These are phyloP conservation scores for Diaporthe nobilis DNA, from an alignment of 2,329 filamentous ascomycete genomes.

Conservation along the genomic window DNA sequence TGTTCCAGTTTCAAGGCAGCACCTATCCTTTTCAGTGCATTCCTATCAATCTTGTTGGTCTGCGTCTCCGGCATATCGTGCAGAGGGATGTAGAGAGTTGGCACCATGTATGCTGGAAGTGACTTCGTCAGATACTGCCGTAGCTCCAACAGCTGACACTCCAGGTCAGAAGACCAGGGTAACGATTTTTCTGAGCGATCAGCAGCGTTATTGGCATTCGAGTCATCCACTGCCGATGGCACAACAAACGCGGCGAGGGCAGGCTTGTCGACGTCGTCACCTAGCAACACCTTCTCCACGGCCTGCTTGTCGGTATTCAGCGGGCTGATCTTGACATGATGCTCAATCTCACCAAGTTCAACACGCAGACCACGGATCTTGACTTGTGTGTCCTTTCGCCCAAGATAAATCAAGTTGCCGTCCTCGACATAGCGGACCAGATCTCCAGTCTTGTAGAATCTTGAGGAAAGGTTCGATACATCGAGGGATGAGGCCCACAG, in stretches of 20 bases:
- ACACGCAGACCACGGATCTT: not conserved
- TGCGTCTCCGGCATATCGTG: not conserved
- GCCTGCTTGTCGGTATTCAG: not conserved
- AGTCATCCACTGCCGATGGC: not conserved
- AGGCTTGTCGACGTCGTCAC: not conserved
- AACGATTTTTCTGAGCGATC: not conserved
- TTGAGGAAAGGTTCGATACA: not conserved
- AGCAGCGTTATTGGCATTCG: not conserved
- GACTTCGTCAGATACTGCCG: not conserved
- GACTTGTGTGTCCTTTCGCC: not conserved
- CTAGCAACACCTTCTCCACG: not conserved
- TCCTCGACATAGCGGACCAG: not conserved
- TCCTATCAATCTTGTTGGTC: not conserved
- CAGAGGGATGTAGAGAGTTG: not conserved
- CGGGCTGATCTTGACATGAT: not conserved
- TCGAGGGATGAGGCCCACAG: not conserved
- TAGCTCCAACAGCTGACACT: not conserved
- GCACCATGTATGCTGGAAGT: not conserved
- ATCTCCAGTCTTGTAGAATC: not conserved
- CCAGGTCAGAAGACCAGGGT: not conserved
- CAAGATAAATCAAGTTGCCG: not conserved
- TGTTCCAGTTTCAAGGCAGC: not conserved
- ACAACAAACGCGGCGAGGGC: not conserved
- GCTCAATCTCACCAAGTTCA: conserved; percentile 1
- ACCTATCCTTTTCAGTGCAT: not conserved